phyloP scores from a whole-genome alignment of 805 yeast species.

The Cyberlindnera euphorbiiphila region DNA sequence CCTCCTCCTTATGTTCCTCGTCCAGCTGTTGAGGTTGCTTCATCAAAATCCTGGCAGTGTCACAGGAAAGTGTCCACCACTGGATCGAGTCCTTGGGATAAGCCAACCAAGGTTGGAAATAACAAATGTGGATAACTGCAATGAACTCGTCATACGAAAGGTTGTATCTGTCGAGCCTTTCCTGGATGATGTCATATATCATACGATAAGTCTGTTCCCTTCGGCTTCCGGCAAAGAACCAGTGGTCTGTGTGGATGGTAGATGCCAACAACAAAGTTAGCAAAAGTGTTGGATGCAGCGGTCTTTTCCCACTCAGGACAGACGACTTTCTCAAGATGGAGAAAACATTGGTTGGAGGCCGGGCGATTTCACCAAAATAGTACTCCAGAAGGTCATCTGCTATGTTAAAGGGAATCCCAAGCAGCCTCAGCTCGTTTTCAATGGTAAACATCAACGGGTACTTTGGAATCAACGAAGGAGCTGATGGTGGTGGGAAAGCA shows the following conservation, averaged over 20 bases:
- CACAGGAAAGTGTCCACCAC: slow-evolving; percentile 26
- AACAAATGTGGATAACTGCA: slow-evolving; percentile 21
- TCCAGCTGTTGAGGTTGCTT: slow-evolving; percentile 3
- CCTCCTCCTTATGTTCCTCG: slow-evolving; percentile 35
- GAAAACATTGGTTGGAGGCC: slow-evolving; percentile 23
- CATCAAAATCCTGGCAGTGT: slow-evolving; percentile 13
- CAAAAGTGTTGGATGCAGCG: slow-evolving; percentile 18
- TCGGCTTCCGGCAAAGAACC: slow-evolving; percentile 22
- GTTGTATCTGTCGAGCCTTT: slow-evolving; percentile 7
- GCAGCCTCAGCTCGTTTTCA: slow-evolving; percentile 9
- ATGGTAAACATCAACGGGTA: slow-evolving; percentile 14
- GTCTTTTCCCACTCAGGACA: slow-evolving; percentile 18
- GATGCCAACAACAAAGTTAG: slow-evolving; percentile 19
- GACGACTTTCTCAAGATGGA: slow-evolving; percentile 21
- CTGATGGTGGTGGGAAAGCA: not conserved
- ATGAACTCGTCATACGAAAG: slow-evolving; percentile 24
- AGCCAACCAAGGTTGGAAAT: slow-evolving; percentile 26
- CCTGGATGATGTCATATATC: slow-evolving; percentile 21
- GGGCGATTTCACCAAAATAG: slow-evolving; percentile 18
- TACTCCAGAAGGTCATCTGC: slow-evolving; percentile 25
- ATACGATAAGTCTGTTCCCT: slow-evolving; percentile 19
- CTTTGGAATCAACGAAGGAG: slow-evolving; percentile 1
- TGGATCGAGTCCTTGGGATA: slow-evolving; percentile 23
- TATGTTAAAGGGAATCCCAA: slow-evolving; percentile 19
- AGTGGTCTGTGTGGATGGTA: slow-evolving; percentile 23